Evolutionary conservation across 1,284 basidiomycete genomes (phyloP).

Genomic region (Testicularia cyperi): DNA sequence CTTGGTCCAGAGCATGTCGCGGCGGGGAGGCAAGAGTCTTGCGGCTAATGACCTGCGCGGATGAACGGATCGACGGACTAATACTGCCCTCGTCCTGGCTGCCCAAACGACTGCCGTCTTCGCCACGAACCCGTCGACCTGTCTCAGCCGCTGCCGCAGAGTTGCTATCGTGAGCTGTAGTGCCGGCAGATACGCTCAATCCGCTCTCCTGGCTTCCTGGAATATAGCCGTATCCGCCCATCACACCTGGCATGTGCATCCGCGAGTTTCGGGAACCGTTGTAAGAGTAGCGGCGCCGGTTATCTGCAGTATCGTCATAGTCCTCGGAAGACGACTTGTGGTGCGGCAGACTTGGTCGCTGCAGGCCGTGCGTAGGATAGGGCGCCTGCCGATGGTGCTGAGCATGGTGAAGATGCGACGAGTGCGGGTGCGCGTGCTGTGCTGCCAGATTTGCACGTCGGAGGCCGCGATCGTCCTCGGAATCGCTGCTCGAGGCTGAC

Average conservation of each 20-base stretch:
- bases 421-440: slow-evolving; percentile 6
- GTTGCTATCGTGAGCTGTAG: neutral
- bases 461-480: slow-evolving; percentile 21
- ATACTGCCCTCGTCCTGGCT: slow-evolving; percentile 31
- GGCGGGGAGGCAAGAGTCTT: too few species aligned
- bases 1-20: too few species aligned
- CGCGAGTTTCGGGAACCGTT: neutral
- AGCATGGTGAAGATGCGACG: slow-evolving; percentile 3
- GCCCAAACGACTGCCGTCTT: slow-evolving; percentile 9
- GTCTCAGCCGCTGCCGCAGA: too few species aligned
- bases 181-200: slow-evolving; percentile 24
- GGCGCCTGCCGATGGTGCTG: neutral
- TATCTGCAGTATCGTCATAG: slow-evolving; percentile 14
- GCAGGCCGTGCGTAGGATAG: neutral
- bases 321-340: slow-evolving; percentile 31
- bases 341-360: slow-evolving; percentile 8
- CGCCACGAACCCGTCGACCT: neutral
- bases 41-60: slow-evolving; percentile 35
- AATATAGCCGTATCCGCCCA: slow-evolving; percentile 55
- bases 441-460: slow-evolving; percentile 9
- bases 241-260: slow-evolving; percentile 23
- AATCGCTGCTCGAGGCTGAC: slow-evolving; percentile 28
- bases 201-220: slow-evolving; percentile 54
- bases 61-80: slow-evolving; percentile 48
- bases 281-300: neutral